phyloP scores from a whole-genome alignment of 257 asterid genomes.

The Solanum pinnatisectum region DNA sequence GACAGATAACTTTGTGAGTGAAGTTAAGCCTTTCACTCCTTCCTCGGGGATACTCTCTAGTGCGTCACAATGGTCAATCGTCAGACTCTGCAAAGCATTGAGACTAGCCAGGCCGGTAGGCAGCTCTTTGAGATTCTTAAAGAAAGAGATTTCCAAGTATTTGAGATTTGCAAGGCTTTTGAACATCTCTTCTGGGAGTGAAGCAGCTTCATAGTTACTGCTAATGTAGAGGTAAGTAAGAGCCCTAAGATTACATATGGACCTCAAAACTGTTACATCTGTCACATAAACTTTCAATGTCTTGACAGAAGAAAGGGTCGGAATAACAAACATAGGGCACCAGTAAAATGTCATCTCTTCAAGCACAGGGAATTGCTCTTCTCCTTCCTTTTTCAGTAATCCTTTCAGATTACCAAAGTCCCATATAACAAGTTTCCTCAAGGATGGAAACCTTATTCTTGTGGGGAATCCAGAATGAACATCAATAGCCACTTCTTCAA shows the following conservation, averaged over 20 bases:
- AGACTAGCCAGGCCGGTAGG: neutral
- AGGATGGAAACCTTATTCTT: neutral
- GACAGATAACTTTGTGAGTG: neutral
- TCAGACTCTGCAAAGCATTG: neutral
- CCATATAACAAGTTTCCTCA: neutral
- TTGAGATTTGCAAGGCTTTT: neutral
- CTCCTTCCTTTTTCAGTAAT: neutral
- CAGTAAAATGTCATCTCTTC: accelerated
- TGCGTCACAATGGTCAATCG: accelerated
- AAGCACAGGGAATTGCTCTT: constrained; percentile 5
- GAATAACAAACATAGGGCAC: neutral
- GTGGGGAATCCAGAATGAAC: neutral
- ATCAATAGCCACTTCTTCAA: neutral
- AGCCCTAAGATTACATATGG: neutral
- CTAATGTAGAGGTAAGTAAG: neutral
- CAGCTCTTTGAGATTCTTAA: neutral
- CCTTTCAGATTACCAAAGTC: constrained; percentile 1
- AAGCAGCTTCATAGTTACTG: accelerated
- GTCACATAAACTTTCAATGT: neutral
- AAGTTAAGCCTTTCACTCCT: neutral
- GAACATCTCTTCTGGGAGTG: neutral
- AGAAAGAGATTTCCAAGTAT: neutral
- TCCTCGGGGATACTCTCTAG: neutral
- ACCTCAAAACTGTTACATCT: neutral
- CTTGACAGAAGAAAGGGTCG: neutral